These are phyloP conservation scores for Calophaca sinica DNA, from an alignment of 306 rosid genomes.

Conservation along the genomic window DNA sequence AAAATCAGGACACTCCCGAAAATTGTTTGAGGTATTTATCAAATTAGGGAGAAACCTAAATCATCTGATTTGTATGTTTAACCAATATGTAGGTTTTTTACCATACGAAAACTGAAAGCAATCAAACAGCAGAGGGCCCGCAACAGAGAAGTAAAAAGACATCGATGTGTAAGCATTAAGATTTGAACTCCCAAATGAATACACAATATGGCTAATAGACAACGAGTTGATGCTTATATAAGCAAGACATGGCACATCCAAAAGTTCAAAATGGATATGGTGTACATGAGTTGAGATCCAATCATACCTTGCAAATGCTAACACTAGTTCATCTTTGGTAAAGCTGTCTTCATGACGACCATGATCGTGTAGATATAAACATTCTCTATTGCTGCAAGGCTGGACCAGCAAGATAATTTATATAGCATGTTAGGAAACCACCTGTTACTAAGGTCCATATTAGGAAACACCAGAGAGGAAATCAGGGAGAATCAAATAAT, in stretches of 20 bases:
- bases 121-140: constrained; percentile 21
- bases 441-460: constrained; percentile 15
- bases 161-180: constrained; percentile 14
- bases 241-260: neutral
- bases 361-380: constrained; percentile 62
- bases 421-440: constrained; percentile 32
- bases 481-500: constrained; percentile 21
- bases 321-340: constrained; percentile 61
- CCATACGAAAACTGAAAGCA: constrained; percentile 32
- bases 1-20: neutral
- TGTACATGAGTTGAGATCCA: constrained; percentile 11
- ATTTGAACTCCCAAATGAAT: constrained; percentile 22
- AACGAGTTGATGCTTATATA: neutral
- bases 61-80: constrained; percentile 17
- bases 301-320: constrained; percentile 63
- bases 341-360: constrained; percentile 66
- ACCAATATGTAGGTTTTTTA: constrained; percentile 36
- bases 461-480: constrained; percentile 26
- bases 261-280: constrained; percentile 9
- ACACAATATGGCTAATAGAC: constrained; percentile 10
- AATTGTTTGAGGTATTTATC: constrained; percentile 30
- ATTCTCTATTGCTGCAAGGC: constrained; percentile 67
- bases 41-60: constrained; percentile 3
- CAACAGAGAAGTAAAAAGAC: constrained; percentile 27
- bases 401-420: constrained; percentile 47